Evolutionary conservation across 768 basidiomycete genomes (phyloP).

Genomic region (Russula brevipes): DNA sequence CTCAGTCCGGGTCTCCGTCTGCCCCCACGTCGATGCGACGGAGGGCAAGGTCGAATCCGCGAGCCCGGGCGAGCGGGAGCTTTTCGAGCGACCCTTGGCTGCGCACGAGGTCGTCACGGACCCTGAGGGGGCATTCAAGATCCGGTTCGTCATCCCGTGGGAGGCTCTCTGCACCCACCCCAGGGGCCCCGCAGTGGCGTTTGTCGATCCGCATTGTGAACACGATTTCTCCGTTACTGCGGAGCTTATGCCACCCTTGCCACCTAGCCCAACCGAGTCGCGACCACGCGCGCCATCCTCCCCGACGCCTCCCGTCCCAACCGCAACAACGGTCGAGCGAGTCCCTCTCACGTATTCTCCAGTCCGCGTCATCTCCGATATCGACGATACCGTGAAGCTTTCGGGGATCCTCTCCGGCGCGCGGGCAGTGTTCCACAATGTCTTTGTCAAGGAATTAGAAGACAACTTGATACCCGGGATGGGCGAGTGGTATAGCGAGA

Average conservation of each 20-base stretch:
- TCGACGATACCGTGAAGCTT: slow-evolving; percentile 88
- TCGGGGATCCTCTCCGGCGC: slow-evolving; percentile 77
- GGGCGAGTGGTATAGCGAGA: slow-evolving; percentile 67
- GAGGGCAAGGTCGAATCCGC: slow-evolving; percentile 29
- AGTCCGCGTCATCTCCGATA: slow-evolving; percentile 83
- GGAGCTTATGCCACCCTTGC: slow-evolving; percentile 39
- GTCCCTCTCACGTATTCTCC: slow-evolving; percentile 52
- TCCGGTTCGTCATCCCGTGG: slow-evolving; percentile 61
- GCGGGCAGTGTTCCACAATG: slow-evolving; percentile 79
- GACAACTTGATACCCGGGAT: slow-evolving; percentile 80
- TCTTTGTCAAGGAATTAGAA: slow-evolving; percentile 79
- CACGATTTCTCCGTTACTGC: slow-evolving; percentile 53
- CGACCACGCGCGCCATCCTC: slow-evolving; percentile 1
- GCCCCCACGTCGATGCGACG: slow-evolving; percentile 35
- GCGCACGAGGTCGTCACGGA: slow-evolving; percentile 50
- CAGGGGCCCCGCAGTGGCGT: slow-evolving; percentile 49
- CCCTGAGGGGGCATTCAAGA: slow-evolving; percentile 69
- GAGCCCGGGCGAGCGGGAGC: slow-evolving; percentile 10
- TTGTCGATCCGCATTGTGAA: slow-evolving; percentile 40
- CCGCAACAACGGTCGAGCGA: slow-evolving; percentile 26
- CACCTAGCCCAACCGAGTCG: slow-evolving; percentile 27
- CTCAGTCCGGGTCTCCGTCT: slow-evolving; percentile 58
- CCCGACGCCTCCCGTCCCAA: slow-evolving; percentile 3
- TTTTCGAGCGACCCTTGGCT: slow-evolving; percentile 39
- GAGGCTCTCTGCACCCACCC: slow-evolving; percentile 62